Percentiles rank a stretch among this genome's conserved stretches.
Evolutionary conservation across 371 early-diverging fungal genomes (phyloP).

Genomic region (Rhizopus microsporus): DNA sequence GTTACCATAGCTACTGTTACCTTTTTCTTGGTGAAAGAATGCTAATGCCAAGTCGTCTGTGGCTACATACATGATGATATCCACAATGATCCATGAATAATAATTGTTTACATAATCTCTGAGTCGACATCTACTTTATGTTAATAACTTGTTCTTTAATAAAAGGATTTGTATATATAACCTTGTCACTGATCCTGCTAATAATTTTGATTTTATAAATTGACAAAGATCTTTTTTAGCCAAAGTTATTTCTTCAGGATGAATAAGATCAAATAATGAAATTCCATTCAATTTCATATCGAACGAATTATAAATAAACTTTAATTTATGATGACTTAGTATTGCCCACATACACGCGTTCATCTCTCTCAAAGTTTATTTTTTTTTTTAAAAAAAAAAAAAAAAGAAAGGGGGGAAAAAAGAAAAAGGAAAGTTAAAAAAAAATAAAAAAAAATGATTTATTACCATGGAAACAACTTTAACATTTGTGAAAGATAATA

Average conservation of each 20-base stretch:
- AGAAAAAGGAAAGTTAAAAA: constrained; percentile 1
- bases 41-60: constrained; percentile 56
- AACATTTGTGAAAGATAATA: no score
- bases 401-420: constrained; percentile 12
- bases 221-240: constrained; percentile 55
- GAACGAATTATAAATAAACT: constrained; percentile 29
- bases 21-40: constrained; percentile 49
- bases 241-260: constrained; percentile 58
- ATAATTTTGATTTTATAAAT: constrained; percentile 48
- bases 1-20: not conserved
- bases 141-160: not conserved
- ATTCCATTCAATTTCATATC: constrained; percentile 28
- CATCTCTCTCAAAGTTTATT: constrained; percentile 2
- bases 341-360: constrained; percentile 40
- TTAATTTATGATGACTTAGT: constrained; percentile 23
- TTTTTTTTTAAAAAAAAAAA: constrained; percentile 4
- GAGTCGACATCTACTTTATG: constrained; percentile 28
- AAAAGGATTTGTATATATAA: constrained; percentile 21
- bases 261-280: constrained; percentile 61
- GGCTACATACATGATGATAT: constrained; percentile 62
- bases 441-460: constrained; percentile 3
- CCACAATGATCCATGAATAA: constrained; percentile 45
- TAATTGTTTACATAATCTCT: constrained; percentile 19
- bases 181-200: constrained; percentile 64
- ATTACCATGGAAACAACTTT: constrained; percentile 2